Evolutionary conservation across 768 basidiomycete genomes (phyloP), one percentile per base, ranked within the genome.

Genomic region (Mrakia frigida): DNA sequence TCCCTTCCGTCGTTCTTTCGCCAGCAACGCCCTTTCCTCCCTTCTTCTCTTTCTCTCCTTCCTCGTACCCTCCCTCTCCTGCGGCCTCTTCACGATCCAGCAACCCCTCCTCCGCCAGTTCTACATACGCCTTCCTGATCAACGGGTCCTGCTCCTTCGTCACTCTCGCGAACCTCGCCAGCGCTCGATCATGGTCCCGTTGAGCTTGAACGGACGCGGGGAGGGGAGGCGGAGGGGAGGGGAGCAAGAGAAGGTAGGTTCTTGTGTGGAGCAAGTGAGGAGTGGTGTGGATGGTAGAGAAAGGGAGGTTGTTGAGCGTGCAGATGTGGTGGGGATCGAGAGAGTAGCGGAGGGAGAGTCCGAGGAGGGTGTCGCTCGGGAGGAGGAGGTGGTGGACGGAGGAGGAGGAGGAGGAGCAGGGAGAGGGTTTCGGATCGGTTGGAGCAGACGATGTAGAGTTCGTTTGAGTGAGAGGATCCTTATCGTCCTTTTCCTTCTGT

Each of bases 101-200:
- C 5, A 21, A 35, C 5, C 61, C 76, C 33, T 35, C 35, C 74
- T 88, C 88, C 3, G 90, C 90, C 18, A 92, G 84, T 10, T 88
- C 88, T 75, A 92, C 87, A 82, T 92, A 92, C 35, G 89, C 88
- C 80, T 87, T 87, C 14, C 89, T 90, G 41, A 92, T 85, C 69
- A 86, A 85, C 86, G 87, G 87, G 81, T 92, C 90, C 77, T 85
- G 85, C 83, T 91, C 90, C 83, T 91, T 91, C 67, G 88, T 90
- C 78, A 90, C 83, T 43, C 84, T 85, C 83, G 90, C 90, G 76
- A 91, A 82, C 67, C 86, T 86, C 79, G 86, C 89, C 82, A 87
- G 86, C 10, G 90, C 89, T 25, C 87, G 85, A 79, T 88, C 88
- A 50, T 79, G 78, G 2, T 67, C 77, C 23, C 69, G 18, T 35